Evolutionary conservation across 164 flowering plant species (phyloP), one percentile per base, ranked within the genome.

Genomic region (Umbellularia californica): DNA sequence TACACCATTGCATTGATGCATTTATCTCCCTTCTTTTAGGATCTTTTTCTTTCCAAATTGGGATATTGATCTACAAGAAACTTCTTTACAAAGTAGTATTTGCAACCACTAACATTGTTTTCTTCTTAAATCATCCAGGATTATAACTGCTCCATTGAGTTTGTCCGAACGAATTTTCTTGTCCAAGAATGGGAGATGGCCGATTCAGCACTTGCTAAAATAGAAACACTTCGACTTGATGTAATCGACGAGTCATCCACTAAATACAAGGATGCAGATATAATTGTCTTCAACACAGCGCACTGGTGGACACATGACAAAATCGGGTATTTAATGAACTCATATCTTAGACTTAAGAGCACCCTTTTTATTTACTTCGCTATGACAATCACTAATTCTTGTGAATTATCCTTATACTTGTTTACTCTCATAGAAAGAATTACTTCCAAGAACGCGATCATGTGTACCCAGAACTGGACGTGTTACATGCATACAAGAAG

Each of bases 251-350:
- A 68, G 13, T 72, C 81, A 1, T 72, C 80, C 50, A 77, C 78
- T 60, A 70, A 70, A 33, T 88, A 80, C 66, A 83, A 77, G 78
- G 72, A 55, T 63, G 90, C 90, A 10, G 90, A 87, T 25, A 15
- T 88, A 15, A 28, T 87, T 10, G 35, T 87, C 35, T 87, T 85
- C 84, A 87, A 88, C 77, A 84, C 88, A 0, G 90, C 87, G 10
- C 88, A 87, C 63, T 87, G 90, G 90, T 87, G 90, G 90, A 87
- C 87, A 73, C 88, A 88, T 75, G 87, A 84, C 35, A 88, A 85
- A 72, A 88, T 86, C 15, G 90, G 90, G 92, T 88, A 79, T n/a
- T 11, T n/a, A 58, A 24, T 51, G 58, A 51, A 24, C 20, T 11
- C 58, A 12, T 27, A 15, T 67, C 20, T 28, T 67, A 9, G 11